Evolutionary conservation across 2,329 filamentous ascomycete genomes (phyloP).

Genomic region (Phoma herbarum): DNA sequence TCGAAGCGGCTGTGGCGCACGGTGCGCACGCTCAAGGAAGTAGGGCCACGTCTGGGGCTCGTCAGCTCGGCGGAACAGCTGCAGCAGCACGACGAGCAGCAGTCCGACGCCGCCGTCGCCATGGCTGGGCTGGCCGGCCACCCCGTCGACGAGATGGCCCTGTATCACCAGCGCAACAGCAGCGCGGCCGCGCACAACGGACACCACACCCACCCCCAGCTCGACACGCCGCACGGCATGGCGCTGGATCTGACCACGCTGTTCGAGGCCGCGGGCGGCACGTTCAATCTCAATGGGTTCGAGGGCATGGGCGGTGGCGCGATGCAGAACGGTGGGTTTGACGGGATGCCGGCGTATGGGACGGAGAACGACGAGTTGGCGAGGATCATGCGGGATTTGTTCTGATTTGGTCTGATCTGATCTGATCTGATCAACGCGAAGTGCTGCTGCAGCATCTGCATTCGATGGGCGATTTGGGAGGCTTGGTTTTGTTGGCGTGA

Average conservation of each 20-base stretch:
- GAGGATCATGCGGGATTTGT: constrained; percentile 67
- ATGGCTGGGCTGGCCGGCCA: constrained; percentile 73
- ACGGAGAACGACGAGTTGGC: constrained; percentile 69
- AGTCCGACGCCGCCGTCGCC: constrained; percentile 69
- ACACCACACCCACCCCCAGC: constrained; percentile 12
- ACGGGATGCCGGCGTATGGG: constrained; percentile 55
- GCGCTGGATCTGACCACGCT: constrained; percentile 70
- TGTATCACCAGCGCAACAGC: constrained; percentile 47
- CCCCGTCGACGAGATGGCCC: constrained; percentile 62
- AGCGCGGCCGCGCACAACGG: neutral
- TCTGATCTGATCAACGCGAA: too few relatives aligned
- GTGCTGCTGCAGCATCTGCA: too few relatives aligned
- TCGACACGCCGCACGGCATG: constrained; percentile 66
- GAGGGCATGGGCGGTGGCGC: constrained; percentile 33
- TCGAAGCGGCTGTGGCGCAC: constrained; percentile 78
- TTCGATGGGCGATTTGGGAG: too few relatives aligned
- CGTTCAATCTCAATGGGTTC: constrained; percentile 35
- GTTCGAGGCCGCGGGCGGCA: constrained; percentile 70
- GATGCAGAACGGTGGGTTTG: neutral
- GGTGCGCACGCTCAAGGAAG: constrained; percentile 73
- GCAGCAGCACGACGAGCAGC: constrained; percentile 64
- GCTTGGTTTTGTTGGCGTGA: too few relatives aligned
- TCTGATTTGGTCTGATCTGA: constrained; percentile 40
- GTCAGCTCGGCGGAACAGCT: constrained; percentile 55
- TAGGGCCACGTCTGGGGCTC: constrained; percentile 74